These are phyloP conservation scores for Aspergillus neoniger DNA, from an alignment of 2,329 filamentous ascomycete species.

Conservation along the genomic window DNA sequence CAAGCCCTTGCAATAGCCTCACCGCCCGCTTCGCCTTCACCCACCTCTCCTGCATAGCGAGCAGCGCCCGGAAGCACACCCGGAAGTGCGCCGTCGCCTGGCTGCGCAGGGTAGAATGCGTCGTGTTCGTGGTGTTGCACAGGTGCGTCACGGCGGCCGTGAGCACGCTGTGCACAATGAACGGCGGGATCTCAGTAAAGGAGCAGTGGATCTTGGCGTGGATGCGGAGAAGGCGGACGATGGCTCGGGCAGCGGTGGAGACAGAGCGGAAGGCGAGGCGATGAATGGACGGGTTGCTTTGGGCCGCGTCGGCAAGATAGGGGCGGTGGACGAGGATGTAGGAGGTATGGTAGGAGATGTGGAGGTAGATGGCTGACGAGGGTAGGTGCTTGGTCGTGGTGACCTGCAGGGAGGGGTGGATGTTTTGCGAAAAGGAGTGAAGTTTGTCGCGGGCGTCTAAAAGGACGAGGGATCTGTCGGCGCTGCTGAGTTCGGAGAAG, in stretches of 20 bases:
- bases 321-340: slow-evolving; percentile 3
- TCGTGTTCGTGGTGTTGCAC: not conserved
- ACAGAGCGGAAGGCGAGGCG: not conserved
- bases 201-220: not conserved
- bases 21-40: not conserved
- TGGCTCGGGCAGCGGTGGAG: not conserved
- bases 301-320: not conserved
- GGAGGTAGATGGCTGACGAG: not conserved
- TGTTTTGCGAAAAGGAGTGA: not conserved
- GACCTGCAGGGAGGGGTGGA: not conserved
- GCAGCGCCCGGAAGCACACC: not conserved
- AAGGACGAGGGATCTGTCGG: not conserved
- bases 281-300: not conserved
- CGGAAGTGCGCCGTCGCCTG: not conserved
- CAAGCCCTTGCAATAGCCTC: not conserved
- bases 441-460: not conserved
- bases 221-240: not conserved
- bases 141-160: not conserved
- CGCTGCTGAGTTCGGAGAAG: not conserved
- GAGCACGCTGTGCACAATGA: not conserved
- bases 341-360: slow-evolving; percentile 7
- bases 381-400: no score
- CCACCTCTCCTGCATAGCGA: not conserved
- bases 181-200: not conserved
- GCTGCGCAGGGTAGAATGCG: not conserved